Percentiles rank a stretch among this genome's conserved stretches.
These are phyloP conservation scores for Fragilaria radians DNA, from an alignment of 108 stramenopile genomes.

Conservation along the genomic window DNA sequence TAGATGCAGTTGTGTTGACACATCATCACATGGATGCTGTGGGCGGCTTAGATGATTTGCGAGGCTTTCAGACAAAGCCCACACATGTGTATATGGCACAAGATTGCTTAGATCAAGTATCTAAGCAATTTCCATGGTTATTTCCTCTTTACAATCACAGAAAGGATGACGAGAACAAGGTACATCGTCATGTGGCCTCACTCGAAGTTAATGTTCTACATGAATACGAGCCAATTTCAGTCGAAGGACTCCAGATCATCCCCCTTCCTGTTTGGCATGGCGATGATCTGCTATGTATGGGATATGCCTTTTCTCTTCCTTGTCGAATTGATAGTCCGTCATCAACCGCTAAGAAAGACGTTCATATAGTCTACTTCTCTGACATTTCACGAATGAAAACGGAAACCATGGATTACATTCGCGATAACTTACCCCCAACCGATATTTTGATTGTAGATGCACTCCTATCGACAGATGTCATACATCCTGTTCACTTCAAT, in stretches of 20 bases:
- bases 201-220: conserved; percentile 51
- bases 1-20: conserved; percentile 74
- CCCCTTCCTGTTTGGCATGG: conserved; percentile 85
- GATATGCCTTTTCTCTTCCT: conserved; percentile 69
- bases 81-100: conserved; percentile 54
- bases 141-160: conserved; percentile 31
- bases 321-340: not conserved
- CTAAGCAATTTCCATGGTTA: conserved; percentile 59
- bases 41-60: conserved; percentile 73
- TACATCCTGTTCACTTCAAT: conserved; percentile 60
- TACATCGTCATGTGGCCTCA: conserved; percentile 57
- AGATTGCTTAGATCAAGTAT: conserved; percentile 36
- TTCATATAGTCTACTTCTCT: conserved; percentile 70
- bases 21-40: conserved; percentile 85
- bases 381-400: conserved; percentile 72
- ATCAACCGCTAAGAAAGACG: not conserved
- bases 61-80: conserved; percentile 65
- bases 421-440: conserved; percentile 50
- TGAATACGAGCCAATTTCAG: conserved; percentile 46
- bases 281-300: conserved; percentile 71
- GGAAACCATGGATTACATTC: conserved; percentile 63
- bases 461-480: conserved; percentile 21
- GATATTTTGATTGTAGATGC: conserved; percentile 80
- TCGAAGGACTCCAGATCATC: conserved; percentile 52
- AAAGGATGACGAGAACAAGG: conserved; percentile 11